phyloP scores from a whole-genome alignment of 108 stramenopile genomes.

The Nitzschia sp. region DNA sequence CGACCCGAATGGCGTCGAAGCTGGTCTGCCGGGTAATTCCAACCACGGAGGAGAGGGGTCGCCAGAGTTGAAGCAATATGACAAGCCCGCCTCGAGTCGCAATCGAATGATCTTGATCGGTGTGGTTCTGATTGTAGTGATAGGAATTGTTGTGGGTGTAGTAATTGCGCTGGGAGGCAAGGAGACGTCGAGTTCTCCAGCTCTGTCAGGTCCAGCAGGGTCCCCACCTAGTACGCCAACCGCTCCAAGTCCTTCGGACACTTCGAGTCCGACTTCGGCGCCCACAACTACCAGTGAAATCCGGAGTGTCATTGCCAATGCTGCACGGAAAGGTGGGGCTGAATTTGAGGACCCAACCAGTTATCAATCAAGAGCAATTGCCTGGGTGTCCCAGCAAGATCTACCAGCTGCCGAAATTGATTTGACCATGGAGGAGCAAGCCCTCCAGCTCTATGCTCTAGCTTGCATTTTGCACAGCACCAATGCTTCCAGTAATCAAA shows the following conservation, averaged over 20 bases:
- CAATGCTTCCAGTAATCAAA: conserved; percentile 8
- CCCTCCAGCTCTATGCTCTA: conserved; percentile 31
- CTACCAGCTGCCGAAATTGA: conserved; percentile 14
- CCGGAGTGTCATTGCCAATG: conserved; percentile 8
- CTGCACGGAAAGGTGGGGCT: conserved; percentile 24
- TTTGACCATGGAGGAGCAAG: conserved; percentile 29
- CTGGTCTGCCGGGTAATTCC: no score
- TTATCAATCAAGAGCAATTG: conserved; percentile 27
- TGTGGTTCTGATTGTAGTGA: conserved; percentile 5
- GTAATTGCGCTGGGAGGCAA: neutral
- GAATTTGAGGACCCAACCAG: conserved; percentile 29
- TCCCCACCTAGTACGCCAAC: neutral
- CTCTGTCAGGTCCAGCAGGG: neutral
- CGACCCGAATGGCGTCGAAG: no score
- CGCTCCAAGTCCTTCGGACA: conserved; percentile 16
- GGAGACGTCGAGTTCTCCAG: neutral
- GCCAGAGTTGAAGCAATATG: no score
- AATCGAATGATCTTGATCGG: neutral
- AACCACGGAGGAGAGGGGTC: no score
- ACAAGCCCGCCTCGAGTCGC: no score
- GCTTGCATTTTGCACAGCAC: conserved; percentile 34
- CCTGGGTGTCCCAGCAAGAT: conserved; percentile 31
- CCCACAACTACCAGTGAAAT: conserved; percentile 18
- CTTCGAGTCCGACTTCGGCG: conserved; percentile 22
- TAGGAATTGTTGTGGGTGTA: conserved; percentile 9